Conservation (phyloP, 345 rosid genomes). For the Salix suchowensis region DNA sequence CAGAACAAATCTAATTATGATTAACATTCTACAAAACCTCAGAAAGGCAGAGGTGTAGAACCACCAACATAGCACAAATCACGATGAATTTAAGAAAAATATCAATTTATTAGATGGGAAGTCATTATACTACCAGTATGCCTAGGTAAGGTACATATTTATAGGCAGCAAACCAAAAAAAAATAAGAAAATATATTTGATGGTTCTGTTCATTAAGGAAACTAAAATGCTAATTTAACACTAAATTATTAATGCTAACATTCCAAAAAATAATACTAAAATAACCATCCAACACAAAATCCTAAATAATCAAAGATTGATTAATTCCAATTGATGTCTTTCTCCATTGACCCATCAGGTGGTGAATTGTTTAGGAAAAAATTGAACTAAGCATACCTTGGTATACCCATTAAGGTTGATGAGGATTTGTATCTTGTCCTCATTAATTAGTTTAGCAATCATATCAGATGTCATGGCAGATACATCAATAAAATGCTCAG, state of each 20-base stretch:
- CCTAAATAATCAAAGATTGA: not conserved
- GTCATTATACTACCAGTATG: not conserved
- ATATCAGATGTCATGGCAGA: constrained; percentile 83
- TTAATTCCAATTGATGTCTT: not conserved
- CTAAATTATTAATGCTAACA: not conserved
- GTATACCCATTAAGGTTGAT: constrained; percentile 95
- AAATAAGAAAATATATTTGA: not conserved
- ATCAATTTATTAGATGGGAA: not conserved
- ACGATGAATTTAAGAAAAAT: not conserved
- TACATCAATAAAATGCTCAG: constrained; percentile 88
- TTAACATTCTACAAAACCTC: not conserved
- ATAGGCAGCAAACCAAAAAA: not conserved
- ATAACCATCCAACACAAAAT: not conserved
- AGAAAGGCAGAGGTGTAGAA: not conserved
- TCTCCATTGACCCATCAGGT: not conserved
- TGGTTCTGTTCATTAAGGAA: not conserved
- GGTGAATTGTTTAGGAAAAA: not conserved
- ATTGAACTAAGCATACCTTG: constrained; percentile 38
- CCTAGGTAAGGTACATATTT: not conserved
- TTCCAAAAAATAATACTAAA: not conserved
- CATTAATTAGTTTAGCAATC: constrained; percentile 79
- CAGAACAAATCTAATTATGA: not conserved
- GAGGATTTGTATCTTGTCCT: constrained; percentile 83
- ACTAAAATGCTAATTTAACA: not conserved
- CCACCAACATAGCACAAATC: not conserved